Percentiles rank a stretch among this genome's conserved stretches.
These are phyloP conservation scores for Hygrophorus pudorinus DNA, from an alignment of 768 basidiomycete species.

Conservation along the genomic window DNA sequence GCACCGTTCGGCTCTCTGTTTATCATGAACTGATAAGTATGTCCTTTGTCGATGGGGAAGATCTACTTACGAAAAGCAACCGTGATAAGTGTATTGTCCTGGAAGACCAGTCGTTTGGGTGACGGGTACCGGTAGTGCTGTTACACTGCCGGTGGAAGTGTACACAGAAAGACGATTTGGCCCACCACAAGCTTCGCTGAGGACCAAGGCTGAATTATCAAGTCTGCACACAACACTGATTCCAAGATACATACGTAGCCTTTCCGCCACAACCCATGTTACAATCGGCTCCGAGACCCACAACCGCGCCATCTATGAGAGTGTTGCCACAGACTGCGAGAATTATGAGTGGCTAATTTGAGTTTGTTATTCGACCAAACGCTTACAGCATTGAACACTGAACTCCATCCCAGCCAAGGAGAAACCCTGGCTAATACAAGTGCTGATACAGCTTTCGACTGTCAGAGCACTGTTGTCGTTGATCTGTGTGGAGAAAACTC, in stretches of 20 bases:
- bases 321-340: slow-evolving; percentile 59
- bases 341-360: background rate
- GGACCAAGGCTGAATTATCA: slow-evolving; percentile 2
- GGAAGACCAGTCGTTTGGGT: slow-evolving; percentile 48
- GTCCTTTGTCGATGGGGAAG: background rate
- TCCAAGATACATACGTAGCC: slow-evolving; percentile 33
- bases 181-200: slow-evolving; percentile 63
- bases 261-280: slow-evolving; percentile 70
- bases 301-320: slow-evolving; percentile 50
- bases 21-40: background rate
- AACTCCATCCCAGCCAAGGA: slow-evolving; percentile 67
- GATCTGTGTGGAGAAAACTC: slow-evolving; percentile 38
- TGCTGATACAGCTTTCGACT: slow-evolving; percentile 49
- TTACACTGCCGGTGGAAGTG: slow-evolving; percentile 38
- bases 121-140: slow-evolving; percentile 47
- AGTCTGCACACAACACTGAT: background rate
- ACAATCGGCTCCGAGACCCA: slow-evolving; percentile 42
- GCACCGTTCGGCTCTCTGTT: slow-evolving; percentile 36
- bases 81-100: slow-evolving; percentile 53
- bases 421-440: slow-evolving; percentile 47
- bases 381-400: slow-evolving; percentile 37
- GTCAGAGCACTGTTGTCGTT: slow-evolving; percentile 28
- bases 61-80: slow-evolving; percentile 49
- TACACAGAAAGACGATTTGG: slow-evolving; percentile 67
- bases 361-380: background rate